Conservation (phyloP, 108 stramenopile species). For the Skeletonema grethae region DNA sequence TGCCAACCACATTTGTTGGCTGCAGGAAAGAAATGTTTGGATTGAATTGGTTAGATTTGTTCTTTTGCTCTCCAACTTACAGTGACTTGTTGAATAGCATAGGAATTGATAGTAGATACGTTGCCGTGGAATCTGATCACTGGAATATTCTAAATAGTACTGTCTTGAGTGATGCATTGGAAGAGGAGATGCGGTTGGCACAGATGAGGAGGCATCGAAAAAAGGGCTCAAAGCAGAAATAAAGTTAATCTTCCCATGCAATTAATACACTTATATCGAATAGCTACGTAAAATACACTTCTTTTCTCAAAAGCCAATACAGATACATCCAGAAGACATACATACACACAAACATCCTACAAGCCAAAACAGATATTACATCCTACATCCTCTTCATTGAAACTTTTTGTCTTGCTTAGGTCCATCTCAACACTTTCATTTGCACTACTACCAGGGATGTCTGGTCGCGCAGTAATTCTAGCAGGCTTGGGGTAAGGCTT, state of each 20-base stretch:
- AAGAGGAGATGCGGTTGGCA: conserved; percentile 22
- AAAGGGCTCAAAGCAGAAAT: not conserved
- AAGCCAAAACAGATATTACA: not conserved
- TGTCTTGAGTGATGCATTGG: conserved; percentile 37
- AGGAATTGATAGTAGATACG: conserved; percentile 36
- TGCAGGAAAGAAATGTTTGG: conserved; percentile 64
- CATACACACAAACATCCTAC: no score
- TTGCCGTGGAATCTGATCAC: conserved; percentile 55
- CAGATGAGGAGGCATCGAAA: not conserved
- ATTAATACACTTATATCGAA: not conserved
- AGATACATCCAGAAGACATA: not conserved
- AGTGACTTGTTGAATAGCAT: conserved; percentile 18
- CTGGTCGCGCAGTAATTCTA: not conserved
- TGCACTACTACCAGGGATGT: not conserved
- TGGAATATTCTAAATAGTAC: conserved; percentile 60
- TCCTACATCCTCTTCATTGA: not conserved
- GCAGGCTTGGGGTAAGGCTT: conserved; percentile 4
- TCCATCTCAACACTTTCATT: not conserved
- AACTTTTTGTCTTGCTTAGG: not conserved
- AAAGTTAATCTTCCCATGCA: not conserved
- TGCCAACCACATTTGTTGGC: conserved; percentile 56
- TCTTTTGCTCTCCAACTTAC: conserved; percentile 57
- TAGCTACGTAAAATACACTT: not conserved
- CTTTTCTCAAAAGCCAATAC: not conserved
- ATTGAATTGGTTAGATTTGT: conserved; percentile 50